Percentiles rank a stretch among this genome's conserved stretches.
phyloP scores from a whole-genome alignment of 148 eudicot genomes.

The Vaccinium macrocarpon region DNA sequence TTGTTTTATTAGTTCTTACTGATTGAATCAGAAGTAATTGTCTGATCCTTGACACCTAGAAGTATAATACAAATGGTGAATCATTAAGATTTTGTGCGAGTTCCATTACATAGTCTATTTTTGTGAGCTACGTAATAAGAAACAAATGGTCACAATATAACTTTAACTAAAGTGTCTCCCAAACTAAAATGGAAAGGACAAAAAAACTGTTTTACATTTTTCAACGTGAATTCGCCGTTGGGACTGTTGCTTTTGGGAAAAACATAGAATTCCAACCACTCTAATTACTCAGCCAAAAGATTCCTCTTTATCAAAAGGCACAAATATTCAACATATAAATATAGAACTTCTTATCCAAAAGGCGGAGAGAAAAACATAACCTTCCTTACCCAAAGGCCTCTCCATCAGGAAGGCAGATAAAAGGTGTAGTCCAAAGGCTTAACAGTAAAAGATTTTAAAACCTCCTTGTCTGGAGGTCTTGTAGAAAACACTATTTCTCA shows the following conservation, averaged over 20 bases:
- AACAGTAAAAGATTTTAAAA: too few relatives aligned
- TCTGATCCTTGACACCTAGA: neutral
- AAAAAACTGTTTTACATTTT: neutral
- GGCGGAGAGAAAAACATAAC: neutral
- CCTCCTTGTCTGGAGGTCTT: too few relatives aligned
- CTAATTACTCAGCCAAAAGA: neutral
- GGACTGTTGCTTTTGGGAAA: neutral
- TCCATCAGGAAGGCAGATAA: neutral
- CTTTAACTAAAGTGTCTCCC: neutral
- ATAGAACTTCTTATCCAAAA: neutral
- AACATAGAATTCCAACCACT: neutral
- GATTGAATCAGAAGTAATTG: neutral
- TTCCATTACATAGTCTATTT: neutral
- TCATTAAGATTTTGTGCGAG: neutral
- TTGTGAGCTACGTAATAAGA: neutral
- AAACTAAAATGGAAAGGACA: neutral
- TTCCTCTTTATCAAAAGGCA: neutral
- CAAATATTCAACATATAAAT: neutral
- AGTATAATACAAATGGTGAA: neutral
- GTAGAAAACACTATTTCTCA: too few relatives aligned
- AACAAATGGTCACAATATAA: neutral
- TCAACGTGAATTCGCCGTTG: neutral
- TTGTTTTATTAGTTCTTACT: neutral
- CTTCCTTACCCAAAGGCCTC: neutral
- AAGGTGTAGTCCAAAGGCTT: too few relatives aligned